These are phyloP conservation scores for Protomyces macrosporus DNA, from an alignment of 1,139 yeast genomes.

Conservation along the genomic window DNA sequence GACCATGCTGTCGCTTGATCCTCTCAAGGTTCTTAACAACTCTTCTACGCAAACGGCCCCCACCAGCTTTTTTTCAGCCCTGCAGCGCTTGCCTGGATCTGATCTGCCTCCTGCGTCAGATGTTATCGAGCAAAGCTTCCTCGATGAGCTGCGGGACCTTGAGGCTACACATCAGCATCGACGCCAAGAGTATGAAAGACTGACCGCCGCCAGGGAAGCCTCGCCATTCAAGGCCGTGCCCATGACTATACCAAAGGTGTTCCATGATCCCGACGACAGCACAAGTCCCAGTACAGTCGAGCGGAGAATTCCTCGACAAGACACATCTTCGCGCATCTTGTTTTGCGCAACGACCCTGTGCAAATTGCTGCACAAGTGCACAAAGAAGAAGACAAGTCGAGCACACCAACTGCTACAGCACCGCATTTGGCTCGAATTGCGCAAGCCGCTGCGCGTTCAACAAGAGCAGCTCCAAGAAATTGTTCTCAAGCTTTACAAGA, in stretches of 20 bases:
- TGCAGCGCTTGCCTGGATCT: neutral
- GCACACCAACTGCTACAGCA: slow-evolving; percentile 43
- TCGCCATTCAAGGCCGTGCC: neutral
- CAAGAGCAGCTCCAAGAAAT: slow-evolving; percentile 64
- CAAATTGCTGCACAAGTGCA: slow-evolving; percentile 38
- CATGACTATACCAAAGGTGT: too few species aligned
- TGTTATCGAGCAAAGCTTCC: neutral
- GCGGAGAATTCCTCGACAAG: neutral
- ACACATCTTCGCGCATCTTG: slow-evolving; percentile 36
- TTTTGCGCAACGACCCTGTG: slow-evolving; percentile 39
- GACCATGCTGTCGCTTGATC: slow-evolving; percentile 15
- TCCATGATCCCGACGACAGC: too few species aligned
- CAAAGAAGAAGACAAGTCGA: slow-evolving; percentile 43
- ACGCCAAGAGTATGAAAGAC: neutral
- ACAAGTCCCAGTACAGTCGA: too few species aligned
- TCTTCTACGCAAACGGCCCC: neutral
- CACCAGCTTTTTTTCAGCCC: neutral
- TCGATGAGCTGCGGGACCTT: neutral
- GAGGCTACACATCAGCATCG: neutral
- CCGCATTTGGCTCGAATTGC: slow-evolving; percentile 42
- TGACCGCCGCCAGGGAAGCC: neutral
- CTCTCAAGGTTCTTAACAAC: neutral
- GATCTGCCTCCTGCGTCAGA: neutral
- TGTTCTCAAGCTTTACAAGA: slow-evolving; percentile 65
- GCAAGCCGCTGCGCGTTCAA: slow-evolving; percentile 45